Evolutionary conservation across 345 rosid species (phyloP).

Genomic region (Hibiscus tridactylites): DNA sequence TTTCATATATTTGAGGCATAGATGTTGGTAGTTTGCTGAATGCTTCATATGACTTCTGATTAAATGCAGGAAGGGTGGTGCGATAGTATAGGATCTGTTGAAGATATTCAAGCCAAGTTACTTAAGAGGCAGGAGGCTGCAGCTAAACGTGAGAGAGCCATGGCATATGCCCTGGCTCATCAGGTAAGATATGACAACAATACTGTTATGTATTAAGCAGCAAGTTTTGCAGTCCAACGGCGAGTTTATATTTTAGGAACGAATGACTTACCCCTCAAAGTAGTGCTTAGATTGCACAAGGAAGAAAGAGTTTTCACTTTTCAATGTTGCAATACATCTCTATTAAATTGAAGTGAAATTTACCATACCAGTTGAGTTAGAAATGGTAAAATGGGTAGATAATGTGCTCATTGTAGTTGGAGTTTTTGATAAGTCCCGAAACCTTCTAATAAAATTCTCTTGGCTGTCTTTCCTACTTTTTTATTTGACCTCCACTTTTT

Average conservation of each 20-base stretch:
- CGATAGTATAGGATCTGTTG: conserved; percentile 87
- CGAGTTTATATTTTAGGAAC: not conserved
- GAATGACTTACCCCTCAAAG: not conserved
- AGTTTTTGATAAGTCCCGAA: not conserved
- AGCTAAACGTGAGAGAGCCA: conserved; percentile 98
- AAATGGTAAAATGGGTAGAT: not conserved
- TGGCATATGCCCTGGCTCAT: conserved; percentile 97
- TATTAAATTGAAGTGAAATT: not conserved
- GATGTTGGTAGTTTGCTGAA: conserved; percentile 12
- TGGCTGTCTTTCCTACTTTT: not conserved
- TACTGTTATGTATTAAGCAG: not conserved
- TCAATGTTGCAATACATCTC: not conserved
- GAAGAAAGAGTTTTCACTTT: not conserved
- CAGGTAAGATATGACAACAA: conserved; percentile 44
- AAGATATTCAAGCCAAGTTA: conserved; percentile 85
- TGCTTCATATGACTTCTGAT: conserved; percentile 3
- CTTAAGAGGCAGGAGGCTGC: conserved; percentile 97
- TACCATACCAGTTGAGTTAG: not conserved
- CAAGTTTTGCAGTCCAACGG: not conserved
- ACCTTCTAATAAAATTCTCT: not conserved
- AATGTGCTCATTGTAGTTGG: not conserved
- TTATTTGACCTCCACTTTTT: not conserved
- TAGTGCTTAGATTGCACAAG: not conserved
- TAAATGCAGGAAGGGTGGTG: conserved; percentile 92
- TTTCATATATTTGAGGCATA: not conserved